A percentile compares a stretch with the other conserved stretches of the same genome.
These are phyloP conservation scores for Huntiella omanensis DNA, from an alignment of 2,329 filamentous ascomycete genomes.

Conservation along the genomic window DNA sequence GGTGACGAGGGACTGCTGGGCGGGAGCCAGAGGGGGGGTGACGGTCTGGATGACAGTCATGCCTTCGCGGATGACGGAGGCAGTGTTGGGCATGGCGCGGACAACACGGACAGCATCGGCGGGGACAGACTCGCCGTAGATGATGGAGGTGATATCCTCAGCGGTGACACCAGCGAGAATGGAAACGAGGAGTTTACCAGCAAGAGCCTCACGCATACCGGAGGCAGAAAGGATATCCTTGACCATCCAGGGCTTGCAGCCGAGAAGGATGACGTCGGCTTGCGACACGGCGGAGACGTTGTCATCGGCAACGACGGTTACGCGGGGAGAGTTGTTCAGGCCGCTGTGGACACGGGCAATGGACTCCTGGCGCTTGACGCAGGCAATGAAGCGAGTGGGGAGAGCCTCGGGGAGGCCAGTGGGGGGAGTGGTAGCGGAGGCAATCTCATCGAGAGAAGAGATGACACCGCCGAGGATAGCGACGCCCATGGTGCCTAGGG, in stretches of 20 bases:
- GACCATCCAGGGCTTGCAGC: slow-evolving; percentile 65
- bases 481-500: slow-evolving; percentile 61
- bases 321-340: slow-evolving; percentile 41
- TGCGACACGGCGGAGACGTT: slow-evolving; percentile 49
- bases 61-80: slow-evolving; percentile 55
- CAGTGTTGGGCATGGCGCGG: slow-evolving; percentile 72
- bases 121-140: slow-evolving; percentile 36
- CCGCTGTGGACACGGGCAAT: slow-evolving; percentile 49
- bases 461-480: slow-evolving; percentile 70
- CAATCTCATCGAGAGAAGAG: slow-evolving; percentile 41
- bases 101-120: slow-evolving; percentile 41
- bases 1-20: slow-evolving; percentile 38
- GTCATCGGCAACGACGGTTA: slow-evolving; percentile 51
- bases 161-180: slow-evolving; percentile 63
- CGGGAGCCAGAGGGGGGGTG: slow-evolving; percentile 34
- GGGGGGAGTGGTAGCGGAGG: slow-evolving; percentile 25
- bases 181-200: slow-evolving; percentile 64
- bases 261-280: slow-evolving; percentile 56
- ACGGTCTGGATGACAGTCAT: slow-evolving; percentile 63
- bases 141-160: slow-evolving; percentile 43
- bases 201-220: slow-evolving; percentile 53
- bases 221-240: slow-evolving; percentile 45
- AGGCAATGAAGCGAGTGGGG: slow-evolving; percentile 63
- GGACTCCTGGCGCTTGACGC: slow-evolving; percentile 51
- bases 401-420: slow-evolving; percentile 31